Evolutionary conservation across 2,329 filamentous ascomycete species (phyloP), one percentile per base, ranked within the genome.

Genomic region (Tothia fuscella): DNA sequence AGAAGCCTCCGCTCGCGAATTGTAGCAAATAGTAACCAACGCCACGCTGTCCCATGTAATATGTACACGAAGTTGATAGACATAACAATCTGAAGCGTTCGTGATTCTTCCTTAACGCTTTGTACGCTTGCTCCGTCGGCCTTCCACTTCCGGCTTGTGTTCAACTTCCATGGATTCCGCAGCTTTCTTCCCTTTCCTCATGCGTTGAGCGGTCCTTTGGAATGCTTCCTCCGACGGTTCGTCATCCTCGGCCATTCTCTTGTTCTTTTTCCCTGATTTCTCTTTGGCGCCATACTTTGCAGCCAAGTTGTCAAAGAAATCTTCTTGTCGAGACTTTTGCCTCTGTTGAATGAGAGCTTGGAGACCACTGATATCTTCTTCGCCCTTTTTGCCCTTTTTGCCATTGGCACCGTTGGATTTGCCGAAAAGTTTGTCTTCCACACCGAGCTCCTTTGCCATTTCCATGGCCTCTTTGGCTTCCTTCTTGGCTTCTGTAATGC

Each of bases 381-480:
- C 47, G 49, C 63, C 67, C 26, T 63, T 66, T 51, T 72, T 74
- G 45, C 64, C 62, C 43, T 60, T 63, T 47, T 57, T 61, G 57
- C 6, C 54, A 54, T 42, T 59, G 56, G 2, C 61, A 46, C 47
- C 28, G 35, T 52, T 53, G 7, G 41, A 47, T 9, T 25, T 35
- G 14, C 66, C 74, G 49, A 79, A 81, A 21, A 85, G 56, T 56
- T 81, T 78, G 44, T 84, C 80, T 51, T 82, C 73, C 3, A 86
- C 71, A 3, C 82, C 82, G 3, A 89, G 58, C 58, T 89, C 76
- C 58, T 82, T 80, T 1, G 81, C 81, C 46, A 82, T 71, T 46
- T 82, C 77, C 55, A 81, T 76, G 0, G 88, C 86, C 59, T 89
- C 82, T 14, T 70, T 65, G 0, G 70, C 77, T 54, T 93, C 84